These are phyloP conservation scores for Lasiosphaeria miniovina DNA, from an alignment of 495 filamentous ascomycete species.

Conservation along the genomic window DNA sequence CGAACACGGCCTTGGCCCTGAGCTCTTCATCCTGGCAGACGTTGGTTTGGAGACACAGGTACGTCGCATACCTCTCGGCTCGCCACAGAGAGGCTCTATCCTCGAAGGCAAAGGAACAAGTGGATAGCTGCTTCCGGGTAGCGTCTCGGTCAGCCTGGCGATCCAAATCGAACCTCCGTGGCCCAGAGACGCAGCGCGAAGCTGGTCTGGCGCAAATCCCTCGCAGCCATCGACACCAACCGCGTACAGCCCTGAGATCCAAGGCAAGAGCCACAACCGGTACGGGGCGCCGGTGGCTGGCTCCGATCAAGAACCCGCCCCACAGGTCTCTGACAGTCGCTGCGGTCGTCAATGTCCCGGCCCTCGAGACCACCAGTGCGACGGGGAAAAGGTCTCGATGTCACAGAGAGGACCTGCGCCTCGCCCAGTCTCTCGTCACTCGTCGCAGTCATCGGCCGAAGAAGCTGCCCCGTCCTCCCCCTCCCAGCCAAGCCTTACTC, in stretches of 20 bases:
- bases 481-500: constrained; percentile 19
- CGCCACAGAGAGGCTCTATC: constrained; percentile 2
- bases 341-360: constrained; percentile 53
- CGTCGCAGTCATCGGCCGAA: constrained; percentile 30
- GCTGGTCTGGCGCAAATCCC: constrained; percentile 22
- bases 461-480: constrained; percentile 26
- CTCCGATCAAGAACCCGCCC: constrained; percentile 18
- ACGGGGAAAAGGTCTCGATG: constrained; percentile 60
- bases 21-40: constrained; percentile 6
- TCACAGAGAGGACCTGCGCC: constrained; percentile 52
- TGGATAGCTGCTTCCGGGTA: constrained; percentile 1
- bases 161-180: constrained; percentile 27
- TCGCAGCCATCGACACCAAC: constrained; percentile 19
- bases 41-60: constrained; percentile 16
- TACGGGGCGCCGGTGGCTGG: constrained; percentile 33
- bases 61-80: constrained; percentile 4
- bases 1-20: constrained; percentile 11
- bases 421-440: constrained; percentile 43
- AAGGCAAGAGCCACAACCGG: constrained; percentile 22
- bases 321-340: constrained; percentile 17
- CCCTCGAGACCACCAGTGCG: constrained; percentile 44
- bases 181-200: constrained; percentile 25
- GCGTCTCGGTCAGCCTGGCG: constrained; percentile 27
- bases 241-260: constrained; percentile 16
- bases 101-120: constrained; percentile 10